Evolutionary conservation across 2,329 filamentous ascomycete genomes (phyloP).

Genomic region (Westerdykella aurantiaca): DNA sequence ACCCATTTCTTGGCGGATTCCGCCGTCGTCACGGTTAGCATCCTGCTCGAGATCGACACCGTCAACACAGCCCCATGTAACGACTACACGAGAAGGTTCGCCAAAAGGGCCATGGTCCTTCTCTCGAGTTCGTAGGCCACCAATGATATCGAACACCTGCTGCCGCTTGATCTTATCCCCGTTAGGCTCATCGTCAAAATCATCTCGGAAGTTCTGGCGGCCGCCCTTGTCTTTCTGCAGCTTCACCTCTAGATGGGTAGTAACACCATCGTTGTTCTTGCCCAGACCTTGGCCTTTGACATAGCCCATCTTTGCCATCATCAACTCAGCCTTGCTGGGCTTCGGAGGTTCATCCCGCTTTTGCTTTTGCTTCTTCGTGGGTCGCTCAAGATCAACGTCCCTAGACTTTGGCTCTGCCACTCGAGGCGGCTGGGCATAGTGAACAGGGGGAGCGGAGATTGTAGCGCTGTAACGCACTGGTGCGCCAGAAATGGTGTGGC

Average conservation of each 20-base stretch:
- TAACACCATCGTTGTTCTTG: conserved; percentile 73
- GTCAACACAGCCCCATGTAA: conserved; percentile 78
- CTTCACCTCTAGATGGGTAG: conserved; percentile 70
- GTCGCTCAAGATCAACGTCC: conserved; percentile 33
- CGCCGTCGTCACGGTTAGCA: conserved; percentile 54
- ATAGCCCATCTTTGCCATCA: conserved; percentile 95
- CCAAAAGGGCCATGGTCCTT: conserved; percentile 36
- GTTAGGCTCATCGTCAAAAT: conserved; percentile 20
- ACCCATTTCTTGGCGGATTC: conserved; percentile 87
- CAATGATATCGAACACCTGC: conserved; percentile 66
- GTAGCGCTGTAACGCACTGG: conserved; percentile 41
- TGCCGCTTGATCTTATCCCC: conserved; percentile 44
- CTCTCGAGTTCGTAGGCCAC: conserved; percentile 51
- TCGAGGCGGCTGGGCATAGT: conserved; percentile 56
- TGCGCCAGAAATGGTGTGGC: conserved; percentile 8
- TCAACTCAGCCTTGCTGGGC: conserved; percentile 71
- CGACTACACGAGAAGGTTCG: conserved; percentile 73
- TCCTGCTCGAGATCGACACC: conserved; percentile 77
- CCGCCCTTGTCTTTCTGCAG: conserved; percentile 18
- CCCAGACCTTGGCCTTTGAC: conserved; percentile 82
- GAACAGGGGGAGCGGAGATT: conserved; percentile 73
- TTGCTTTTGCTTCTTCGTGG: conserved; percentile 38
- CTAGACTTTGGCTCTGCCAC: conserved; percentile 46
- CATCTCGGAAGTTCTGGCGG: conserved; percentile 3
- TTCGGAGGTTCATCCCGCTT: conserved; percentile 29